phyloP scores from a whole-genome alignment of 495 filamentous ascomycete genomes.

The Pyrenopolyporus hunteri region DNA sequence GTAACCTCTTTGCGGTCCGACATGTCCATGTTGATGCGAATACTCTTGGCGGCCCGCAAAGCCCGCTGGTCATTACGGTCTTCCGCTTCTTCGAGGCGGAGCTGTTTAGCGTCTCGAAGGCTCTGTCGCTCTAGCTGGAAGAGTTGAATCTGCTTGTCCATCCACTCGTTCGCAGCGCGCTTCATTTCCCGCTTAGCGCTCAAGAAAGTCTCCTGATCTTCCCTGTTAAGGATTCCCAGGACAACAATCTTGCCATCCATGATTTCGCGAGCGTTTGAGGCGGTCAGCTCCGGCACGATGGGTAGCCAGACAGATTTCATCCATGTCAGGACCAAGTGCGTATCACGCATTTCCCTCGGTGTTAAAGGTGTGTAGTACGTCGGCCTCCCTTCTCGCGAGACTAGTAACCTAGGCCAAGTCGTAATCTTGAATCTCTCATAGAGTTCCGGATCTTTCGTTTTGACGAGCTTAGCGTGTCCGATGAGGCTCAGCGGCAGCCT shows the following conservation, averaged over 20 bases:
- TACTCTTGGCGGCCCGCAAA: constrained; percentile 85
- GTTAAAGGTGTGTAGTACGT: constrained; percentile 85
- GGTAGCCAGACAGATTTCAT: constrained; percentile 97
- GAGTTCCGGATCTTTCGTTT: constrained; percentile 75
- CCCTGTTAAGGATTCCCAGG: constrained; percentile 83
- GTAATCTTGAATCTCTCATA: constrained; percentile 88
- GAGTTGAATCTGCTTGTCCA: constrained; percentile 88
- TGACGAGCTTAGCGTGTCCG: constrained; percentile 89
- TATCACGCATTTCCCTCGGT: constrained; percentile 89
- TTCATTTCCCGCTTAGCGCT: constrained; percentile 87
- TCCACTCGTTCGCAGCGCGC: constrained; percentile 94
- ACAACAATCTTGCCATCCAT: constrained; percentile 95
- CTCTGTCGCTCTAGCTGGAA: constrained; percentile 93
- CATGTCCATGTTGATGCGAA: constrained; percentile 85
- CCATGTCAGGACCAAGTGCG: constrained; percentile 79
- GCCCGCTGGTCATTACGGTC: constrained; percentile 90
- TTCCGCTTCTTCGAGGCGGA: constrained; percentile 94
- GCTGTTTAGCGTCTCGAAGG: constrained; percentile 88
- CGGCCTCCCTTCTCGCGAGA: constrained; percentile 84
- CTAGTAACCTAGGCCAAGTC: constrained; percentile 90
- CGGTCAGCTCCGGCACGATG: constrained; percentile 94
- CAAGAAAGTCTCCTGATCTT: constrained; percentile 78
- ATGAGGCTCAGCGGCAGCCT: constrained; percentile 83
- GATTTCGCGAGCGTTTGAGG: constrained; percentile 87
- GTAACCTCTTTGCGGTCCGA: constrained; percentile 85